phyloP scores from a whole-genome alignment of 257 asterid genomes.

The Nicotiana paniculata region DNA sequence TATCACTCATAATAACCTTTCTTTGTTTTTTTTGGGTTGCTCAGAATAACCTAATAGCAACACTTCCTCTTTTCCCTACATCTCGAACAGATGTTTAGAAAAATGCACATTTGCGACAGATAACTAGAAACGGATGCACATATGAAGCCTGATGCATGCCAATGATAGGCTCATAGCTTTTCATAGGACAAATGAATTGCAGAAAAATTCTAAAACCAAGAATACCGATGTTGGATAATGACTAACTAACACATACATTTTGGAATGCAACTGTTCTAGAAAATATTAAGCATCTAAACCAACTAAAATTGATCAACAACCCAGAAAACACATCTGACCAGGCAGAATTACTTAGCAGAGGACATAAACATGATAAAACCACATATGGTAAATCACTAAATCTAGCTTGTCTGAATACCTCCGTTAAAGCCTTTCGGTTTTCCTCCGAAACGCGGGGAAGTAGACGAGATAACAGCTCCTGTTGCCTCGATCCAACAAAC shows the following conservation, averaged over 20 bases:
- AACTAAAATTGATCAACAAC: background rate
- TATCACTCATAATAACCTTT: background rate
- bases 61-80: background rate
- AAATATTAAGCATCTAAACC: background rate
- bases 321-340: background rate
- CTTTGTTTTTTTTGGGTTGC: background rate
- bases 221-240: background rate
- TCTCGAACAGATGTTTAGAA: background rate
- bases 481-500: slow-evolving; percentile 71
- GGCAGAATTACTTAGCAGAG: background rate
- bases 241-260: background rate
- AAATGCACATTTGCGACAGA: background rate
- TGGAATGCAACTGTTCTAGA: background rate
- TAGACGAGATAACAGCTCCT: slow-evolving; percentile 57
- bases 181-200: background rate
- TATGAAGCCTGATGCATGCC: background rate
- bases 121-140: background rate
- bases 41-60: background rate
- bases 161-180: background rate
- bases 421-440: slow-evolving; percentile 30
- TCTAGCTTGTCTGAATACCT: slow-evolving; percentile 35
- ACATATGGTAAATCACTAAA: background rate
- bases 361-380: background rate
- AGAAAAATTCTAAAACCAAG: background rate
- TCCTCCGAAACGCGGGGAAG: slow-evolving; percentile 39